Conservation (phyloP, 106 monocot genomes). For the Platanthera zijinensis region DNA sequence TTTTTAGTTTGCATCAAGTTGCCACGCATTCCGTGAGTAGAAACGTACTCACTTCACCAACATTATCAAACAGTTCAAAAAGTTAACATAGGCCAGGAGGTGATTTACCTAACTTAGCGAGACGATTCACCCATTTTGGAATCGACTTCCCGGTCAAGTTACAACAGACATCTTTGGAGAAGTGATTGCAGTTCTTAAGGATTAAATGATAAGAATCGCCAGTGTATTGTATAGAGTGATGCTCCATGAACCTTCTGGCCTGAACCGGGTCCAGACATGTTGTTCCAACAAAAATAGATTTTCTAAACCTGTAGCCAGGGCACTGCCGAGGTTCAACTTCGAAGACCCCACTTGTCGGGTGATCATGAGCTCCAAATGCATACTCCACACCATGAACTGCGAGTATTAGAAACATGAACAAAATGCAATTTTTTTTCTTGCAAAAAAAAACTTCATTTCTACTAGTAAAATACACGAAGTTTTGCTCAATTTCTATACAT, state of each 20-base stretch:
- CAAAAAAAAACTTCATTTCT: background rate
- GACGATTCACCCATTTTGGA: slow-evolving; percentile 63
- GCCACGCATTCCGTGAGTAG: background rate
- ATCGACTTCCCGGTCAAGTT: slow-evolving; percentile 54
- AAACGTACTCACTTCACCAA: background rate
- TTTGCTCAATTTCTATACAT: background rate
- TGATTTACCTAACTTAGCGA: slow-evolving; percentile 46
- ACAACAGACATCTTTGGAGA: slow-evolving; percentile 42
- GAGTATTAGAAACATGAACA: slow-evolving; percentile 7
- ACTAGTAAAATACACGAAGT: background rate
- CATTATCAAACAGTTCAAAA: background rate
- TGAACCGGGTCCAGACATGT: slow-evolving; percentile 42
- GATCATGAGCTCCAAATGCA: slow-evolving; percentile 65
- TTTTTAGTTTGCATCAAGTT: background rate
- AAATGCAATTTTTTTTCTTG: slow-evolving; percentile 1
- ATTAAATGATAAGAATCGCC: slow-evolving; percentile 61
- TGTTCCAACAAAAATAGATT: slow-evolving; percentile 50
- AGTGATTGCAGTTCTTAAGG: slow-evolving; percentile 65
- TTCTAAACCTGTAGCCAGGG: slow-evolving; percentile 47
- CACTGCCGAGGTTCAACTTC: slow-evolving; percentile 56
- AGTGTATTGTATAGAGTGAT: slow-evolving; percentile 37
- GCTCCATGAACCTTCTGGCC: slow-evolving; percentile 47
- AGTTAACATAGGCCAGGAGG: background rate
- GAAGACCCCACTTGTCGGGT: slow-evolving; percentile 58
- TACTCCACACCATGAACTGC: slow-evolving; percentile 65